Evolutionary conservation across 2,329 filamentous ascomycete species (phyloP).

Genomic region (Talaromyces sp.): DNA sequence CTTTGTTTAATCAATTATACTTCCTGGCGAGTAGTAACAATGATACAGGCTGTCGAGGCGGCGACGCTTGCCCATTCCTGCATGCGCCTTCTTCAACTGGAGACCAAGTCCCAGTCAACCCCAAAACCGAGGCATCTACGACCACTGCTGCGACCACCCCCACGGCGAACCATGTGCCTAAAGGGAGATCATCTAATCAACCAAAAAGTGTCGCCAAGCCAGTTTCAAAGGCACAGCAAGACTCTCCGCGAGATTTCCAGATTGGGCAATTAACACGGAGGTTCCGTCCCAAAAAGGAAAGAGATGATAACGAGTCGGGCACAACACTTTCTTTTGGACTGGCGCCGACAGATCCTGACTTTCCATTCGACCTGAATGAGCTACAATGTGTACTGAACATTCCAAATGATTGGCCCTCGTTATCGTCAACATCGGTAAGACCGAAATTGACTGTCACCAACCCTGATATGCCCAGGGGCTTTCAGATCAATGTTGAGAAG

Average conservation of each 20-base stretch:
- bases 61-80: slow-evolving; percentile 47
- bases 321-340: slow-evolving; percentile 62
- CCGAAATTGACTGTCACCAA: slow-evolving; percentile 64
- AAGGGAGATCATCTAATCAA: neutral
- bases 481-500: slow-evolving; percentile 69
- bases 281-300: slow-evolving; percentile 50
- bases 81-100: slow-evolving; percentile 35
- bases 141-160: slow-evolving; percentile 11
- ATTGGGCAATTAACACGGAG: slow-evolving; percentile 67
- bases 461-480: slow-evolving; percentile 65
- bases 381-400: slow-evolving; percentile 66
- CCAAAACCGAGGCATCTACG: slow-evolving; percentile 13
- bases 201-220: slow-evolving; percentile 54
- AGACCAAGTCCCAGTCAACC: neutral
- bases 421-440: slow-evolving; percentile 29
- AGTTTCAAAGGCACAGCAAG: slow-evolving; percentile 58
- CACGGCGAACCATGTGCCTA: neutral
- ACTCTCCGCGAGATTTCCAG: slow-evolving; percentile 70
- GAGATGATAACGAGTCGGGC: slow-evolving; percentile 39
- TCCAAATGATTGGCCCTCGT: slow-evolving; percentile 58
- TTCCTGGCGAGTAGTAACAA: slow-evolving; percentile 8
- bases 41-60: slow-evolving; percentile 48
- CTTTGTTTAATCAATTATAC: slow-evolving; percentile 5
- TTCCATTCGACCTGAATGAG: slow-evolving; percentile 69
- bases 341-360: slow-evolving; percentile 74